Base-by-base conservation (phyloP, 495 filamentous ascomycete genomes). In the Platismatia glauca region DNA sequence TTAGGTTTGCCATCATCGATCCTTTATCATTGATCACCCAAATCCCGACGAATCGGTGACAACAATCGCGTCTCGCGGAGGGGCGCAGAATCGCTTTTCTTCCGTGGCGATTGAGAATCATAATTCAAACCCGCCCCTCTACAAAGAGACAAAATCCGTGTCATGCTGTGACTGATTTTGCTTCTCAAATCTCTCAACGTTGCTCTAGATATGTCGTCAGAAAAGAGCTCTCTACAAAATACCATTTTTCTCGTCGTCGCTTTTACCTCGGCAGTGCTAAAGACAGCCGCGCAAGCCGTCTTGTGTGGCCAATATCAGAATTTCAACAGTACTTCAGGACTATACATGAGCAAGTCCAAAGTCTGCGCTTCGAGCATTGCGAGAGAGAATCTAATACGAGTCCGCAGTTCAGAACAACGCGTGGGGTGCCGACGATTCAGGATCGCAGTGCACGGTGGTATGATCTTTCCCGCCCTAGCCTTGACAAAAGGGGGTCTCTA, bases 221-320 rank as follows among this genome's bases (percentile, higher is more conserved):
- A 27, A 48, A 15, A 48, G 22, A 48, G 44, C n/a, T 48, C n/a
- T 48, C 22, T 24, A 9, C 13, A 15, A 8, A 15, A 27, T 48
- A 22, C 22, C 22, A 27, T 27, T 4, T 24, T 48, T 15, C 44
- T 27, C 7, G 13, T 57, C 15, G 37, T 56, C 55, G 55, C 55
- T 16, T 57, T 57, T 11, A 34, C 33, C 29, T 39, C 13, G 24
- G 24, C 53, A 33, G 53, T 31, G 11, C 34, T 18, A 7, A 31
- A 33, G 24, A 56, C 53, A 24, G 53, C 53, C 24, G 53, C 53
- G 53, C 53, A 56, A 24, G 29, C 53, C 53, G 34, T 56, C 24
- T 56, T 56, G 34, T 56, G 53, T 56, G 53, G 53, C 53, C 34
- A 56, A 33, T 56, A 56, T 33, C 15, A 56, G 24, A 33, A 3